Base-by-base conservation (phyloP, 768 basidiomycete species). In the Xerocomus brunneocitrinus region DNA sequence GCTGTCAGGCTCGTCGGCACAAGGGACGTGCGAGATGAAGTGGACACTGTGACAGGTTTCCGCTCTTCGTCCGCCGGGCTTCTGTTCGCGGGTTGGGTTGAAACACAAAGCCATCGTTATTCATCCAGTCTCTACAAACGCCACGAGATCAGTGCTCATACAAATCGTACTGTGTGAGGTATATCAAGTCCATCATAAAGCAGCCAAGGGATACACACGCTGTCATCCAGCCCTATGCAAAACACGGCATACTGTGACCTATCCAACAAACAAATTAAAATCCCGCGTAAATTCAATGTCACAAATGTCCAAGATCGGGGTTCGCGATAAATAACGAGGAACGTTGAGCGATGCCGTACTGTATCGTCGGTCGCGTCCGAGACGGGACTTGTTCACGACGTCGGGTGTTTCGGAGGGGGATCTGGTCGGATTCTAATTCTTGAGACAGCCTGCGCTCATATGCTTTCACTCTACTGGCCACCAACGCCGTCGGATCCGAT, bases 241-340 rank as follows among this genome's bases (percentile, higher is more conserved):
- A 40, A 50, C 42, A 58, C 47, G 48, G 52, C 48, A 60, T 42
- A 54, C 53, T 54, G 35, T 46, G 32, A 34, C 38, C 46, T 28
- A 44, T 31, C 5, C 35, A 53, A 38, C 42, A 31, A 24, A 40
- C 30, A 38, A 49, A 46, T 24, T 13, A 45, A 19, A 47, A 30
- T 28, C 41, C 32, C 43, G 27, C 28, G 45, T 54, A 48, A 49
- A 49, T 41, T 40, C 54, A 40, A 39, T 22, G 32, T 66, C 61
- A 67, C 36, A 49, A 22, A 40, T 43, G 44, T 48, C 54, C 53
- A 40, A 51, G 49, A 54, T 65, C 64, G 35, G 89, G 88, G 68
- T 91, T 91, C 24, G 86, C 85, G 48, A 91, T 76, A 59, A 81
- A 91, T 30, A 91, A 73, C 56, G 81, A 80, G 19, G 79, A 70